A percentile compares a stretch with the other conserved stretches of the same genome.
phyloP scores from a whole-genome alignment of 2,329 filamentous ascomycete genomes.

The Aspergillus quadricinctus region DNA sequence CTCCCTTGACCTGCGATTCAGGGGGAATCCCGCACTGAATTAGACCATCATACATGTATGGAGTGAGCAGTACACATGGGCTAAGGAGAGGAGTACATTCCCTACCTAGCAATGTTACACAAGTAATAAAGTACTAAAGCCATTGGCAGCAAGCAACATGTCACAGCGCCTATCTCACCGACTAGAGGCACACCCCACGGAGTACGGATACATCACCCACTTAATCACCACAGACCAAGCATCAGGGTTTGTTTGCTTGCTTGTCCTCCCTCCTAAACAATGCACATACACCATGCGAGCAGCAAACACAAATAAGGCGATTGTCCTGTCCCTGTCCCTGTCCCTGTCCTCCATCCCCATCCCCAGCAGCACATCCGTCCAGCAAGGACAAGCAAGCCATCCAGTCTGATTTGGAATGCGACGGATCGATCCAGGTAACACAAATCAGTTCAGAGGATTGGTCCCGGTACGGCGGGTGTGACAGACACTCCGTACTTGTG shows the following conservation, averaged over 20 bases:
- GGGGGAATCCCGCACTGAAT: background rate
- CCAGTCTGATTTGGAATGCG: background rate
- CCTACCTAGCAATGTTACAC: background rate
- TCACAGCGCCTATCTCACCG: no score
- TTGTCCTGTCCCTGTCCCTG: background rate
- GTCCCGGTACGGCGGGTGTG: no score
- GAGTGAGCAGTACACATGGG: no score
- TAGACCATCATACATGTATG: background rate
- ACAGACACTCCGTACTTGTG: background rate
- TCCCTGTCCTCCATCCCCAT: background rate
- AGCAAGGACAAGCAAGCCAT: background rate
- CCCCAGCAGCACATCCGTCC: no score
- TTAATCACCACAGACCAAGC: background rate
- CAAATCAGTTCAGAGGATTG: background rate
- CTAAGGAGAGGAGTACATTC: background rate
- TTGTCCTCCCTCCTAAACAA: background rate
- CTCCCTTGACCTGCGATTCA: background rate
- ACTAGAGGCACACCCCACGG: no score
- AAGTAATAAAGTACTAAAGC: background rate
- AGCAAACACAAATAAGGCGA: background rate
- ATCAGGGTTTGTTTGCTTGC: background rate
- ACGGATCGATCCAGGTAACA: no score
- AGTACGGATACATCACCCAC: background rate
- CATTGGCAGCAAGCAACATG: background rate
- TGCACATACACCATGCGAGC: background rate